Base-by-base conservation (phyloP, 331 rosid species). In the Prunus yedoensis region DNA sequence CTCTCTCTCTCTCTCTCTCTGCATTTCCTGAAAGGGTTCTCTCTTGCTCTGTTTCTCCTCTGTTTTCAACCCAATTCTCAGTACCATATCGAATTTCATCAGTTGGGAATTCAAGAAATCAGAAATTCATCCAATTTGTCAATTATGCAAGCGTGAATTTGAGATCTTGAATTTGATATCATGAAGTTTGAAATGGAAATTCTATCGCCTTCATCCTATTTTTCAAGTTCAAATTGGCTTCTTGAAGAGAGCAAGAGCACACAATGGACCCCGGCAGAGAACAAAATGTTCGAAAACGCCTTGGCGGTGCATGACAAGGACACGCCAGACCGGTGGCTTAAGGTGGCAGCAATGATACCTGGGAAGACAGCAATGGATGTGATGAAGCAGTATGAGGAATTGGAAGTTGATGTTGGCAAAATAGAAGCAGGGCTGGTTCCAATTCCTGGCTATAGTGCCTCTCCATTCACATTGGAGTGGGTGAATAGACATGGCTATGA, bases 281-380 rank as follows among this genome's bases (percentile, higher is more conserved):
- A 95, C 89, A 95, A 95, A 51, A 9, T 83, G 64, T 95, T 95
- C 63, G 99, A 95, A 53, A 92, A 92, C 78, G 97, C 99, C 57
- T 87, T 95, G 57, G 99, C 99, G 0, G 75, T 92, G 69, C 78
- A 74, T 77, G 97, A 90, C 35, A 85, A 84, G 78, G 96, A 95
- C 35, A 82, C 89, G 2, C 94, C 96, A 8, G 99, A 95, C 56
- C 76, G 97, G 82, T 95, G 97, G 99, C 79, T 78, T 41, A 84
- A 82, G 66, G 97, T 95, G 71, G 97, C 99, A 35, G 83, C 84
- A 17, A 73, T 83, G 96, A 88, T 92, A 28, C 97, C 97, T 0
- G 99, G 99, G 12, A 95, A 92, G 58, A 81, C 89, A 0, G 93
- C 79, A 5, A 59, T 74, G 16, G 97, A 95, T 63, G 96, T 95